Conservation (phyloP, 2,329 filamentous ascomycete genomes). For the Monosporascus ibericus region DNA sequence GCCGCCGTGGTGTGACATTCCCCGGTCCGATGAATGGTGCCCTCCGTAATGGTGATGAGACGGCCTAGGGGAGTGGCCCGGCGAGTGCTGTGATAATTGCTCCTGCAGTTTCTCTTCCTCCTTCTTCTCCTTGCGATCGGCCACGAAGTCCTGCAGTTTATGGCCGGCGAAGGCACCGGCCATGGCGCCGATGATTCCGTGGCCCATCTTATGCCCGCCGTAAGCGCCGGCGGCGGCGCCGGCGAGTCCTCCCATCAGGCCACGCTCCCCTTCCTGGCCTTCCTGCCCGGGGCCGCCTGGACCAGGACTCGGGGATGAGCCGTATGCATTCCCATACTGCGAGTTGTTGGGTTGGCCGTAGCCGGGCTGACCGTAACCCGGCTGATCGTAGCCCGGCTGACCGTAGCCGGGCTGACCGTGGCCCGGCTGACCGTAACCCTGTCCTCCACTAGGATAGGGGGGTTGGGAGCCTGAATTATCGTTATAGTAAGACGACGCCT, state of each 20-base stretch:
- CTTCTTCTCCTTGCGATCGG: conserved; percentile 34
- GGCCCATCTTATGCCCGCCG: conserved; percentile 34
- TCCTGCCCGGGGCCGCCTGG: conserved; percentile 10
- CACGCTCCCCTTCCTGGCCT: conserved; percentile 31
- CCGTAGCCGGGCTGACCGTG: neutral
- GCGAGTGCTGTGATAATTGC: conserved; percentile 3
- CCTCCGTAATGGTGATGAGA: conserved; percentile 6
- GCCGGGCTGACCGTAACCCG: neutral
- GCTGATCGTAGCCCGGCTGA: neutral
- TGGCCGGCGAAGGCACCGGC: conserved; percentile 36
- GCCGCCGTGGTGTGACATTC: conserved; percentile 20
- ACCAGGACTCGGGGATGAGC: conserved; percentile 4
- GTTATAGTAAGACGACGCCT: conserved; percentile 11
- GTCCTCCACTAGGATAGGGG: conserved; percentile 1
- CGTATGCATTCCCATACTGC: conserved; percentile 7
- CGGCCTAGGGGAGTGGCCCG: conserved; percentile 5
- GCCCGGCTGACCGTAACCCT: neutral
- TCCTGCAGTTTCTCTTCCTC: conserved; percentile 18
- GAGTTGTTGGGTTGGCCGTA: conserved; percentile 5
- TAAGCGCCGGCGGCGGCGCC: conserved; percentile 35
- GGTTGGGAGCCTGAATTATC: conserved; percentile 5
- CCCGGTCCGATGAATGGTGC: conserved; percentile 4
- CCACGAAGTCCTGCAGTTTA: conserved; percentile 33
- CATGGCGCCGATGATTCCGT: conserved; percentile 32
- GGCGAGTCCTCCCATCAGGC: conserved; percentile 33